Conservation (phyloP, 352 stramenopile species). For the Hyphochytrium catenoides region DNA sequence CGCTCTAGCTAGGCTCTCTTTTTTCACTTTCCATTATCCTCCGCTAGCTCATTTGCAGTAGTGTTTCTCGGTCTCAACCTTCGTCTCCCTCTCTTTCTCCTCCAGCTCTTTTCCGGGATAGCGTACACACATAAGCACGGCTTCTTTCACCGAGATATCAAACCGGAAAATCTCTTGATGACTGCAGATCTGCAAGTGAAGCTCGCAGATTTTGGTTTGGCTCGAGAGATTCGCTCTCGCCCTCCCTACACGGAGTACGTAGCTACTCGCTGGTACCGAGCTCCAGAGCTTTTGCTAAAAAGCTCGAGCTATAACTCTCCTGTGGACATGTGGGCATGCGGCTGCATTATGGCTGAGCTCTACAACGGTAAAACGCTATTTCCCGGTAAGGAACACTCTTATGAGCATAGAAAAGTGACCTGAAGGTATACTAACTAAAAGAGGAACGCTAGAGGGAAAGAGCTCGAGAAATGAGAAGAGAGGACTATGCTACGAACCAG, state of each 20-base stretch:
- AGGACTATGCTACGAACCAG: too few relatives aligned
- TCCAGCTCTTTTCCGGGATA: constrained; percentile 35
- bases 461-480: too few relatives aligned
- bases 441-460: too few relatives aligned
- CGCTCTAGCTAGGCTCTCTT: too few relatives aligned
- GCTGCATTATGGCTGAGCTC: constrained; percentile 53
- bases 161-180: constrained; percentile 41
- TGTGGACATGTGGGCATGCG: constrained; percentile 52
- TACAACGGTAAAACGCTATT: constrained; percentile 37
- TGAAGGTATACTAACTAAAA: too few relatives aligned
- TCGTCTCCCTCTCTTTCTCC: too few relatives aligned
- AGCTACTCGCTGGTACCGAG: constrained; percentile 46
- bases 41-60: too few relatives aligned
- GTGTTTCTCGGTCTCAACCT: too few relatives aligned
- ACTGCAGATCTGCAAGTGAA: constrained; percentile 28
- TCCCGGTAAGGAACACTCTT: too few relatives aligned
- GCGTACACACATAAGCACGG: constrained; percentile 55
- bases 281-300: constrained; percentile 31
- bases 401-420: neutral
- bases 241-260: constrained; percentile 46
- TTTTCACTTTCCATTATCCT: too few relatives aligned
- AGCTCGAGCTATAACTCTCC: constrained; percentile 40
- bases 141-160: constrained; percentile 55
- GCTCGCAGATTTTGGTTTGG: constrained; percentile 38
- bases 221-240: constrained; percentile 34